phyloP scores from a whole-genome alignment of 169 alveolate species.

The Blepharisma undulans region DNA sequence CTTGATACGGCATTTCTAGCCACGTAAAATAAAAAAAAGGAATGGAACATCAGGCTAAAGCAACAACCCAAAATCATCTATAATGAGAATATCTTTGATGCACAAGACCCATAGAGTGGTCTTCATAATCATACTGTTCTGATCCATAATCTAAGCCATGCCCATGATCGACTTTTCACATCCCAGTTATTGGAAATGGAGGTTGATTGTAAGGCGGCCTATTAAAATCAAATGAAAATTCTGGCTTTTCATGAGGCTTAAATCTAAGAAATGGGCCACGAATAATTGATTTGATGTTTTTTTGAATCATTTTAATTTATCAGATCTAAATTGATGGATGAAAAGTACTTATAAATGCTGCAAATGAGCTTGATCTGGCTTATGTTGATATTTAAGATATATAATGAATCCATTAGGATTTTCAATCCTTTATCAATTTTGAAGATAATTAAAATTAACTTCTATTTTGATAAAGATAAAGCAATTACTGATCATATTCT shows the following conservation, averaged over 20 bases:
- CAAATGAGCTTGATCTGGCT: too few species aligned
- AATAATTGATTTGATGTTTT: too few species aligned
- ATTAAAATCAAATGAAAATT: neutral
- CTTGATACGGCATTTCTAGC: slow-evolving; percentile 3
- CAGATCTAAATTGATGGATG: neutral
- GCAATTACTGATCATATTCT: too few species aligned
- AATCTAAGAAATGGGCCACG: neutral
- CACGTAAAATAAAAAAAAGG: neutral
- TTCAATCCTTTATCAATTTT: too few species aligned
- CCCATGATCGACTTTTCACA: neutral
- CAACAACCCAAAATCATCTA: neutral
- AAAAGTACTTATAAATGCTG: too few species aligned
- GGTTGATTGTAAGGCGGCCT: neutral
- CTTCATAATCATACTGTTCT: slow-evolving; percentile 23
- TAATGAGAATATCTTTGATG: neutral
- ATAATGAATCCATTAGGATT: too few species aligned
- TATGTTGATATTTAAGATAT: too few species aligned
- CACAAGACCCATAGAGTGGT: neutral
- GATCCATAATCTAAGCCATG: neutral
- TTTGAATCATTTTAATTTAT: neutral
- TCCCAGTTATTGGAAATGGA: neutral
- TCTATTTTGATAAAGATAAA: too few species aligned
- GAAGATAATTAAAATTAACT: too few species aligned
- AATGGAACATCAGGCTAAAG: neutral
- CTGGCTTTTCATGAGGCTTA: neutral